Percentiles rank a stretch among this genome's conserved stretches.
These are phyloP conservation scores for Triangularia verruculosa DNA, from an alignment of 2,329 filamentous ascomycete species.

Conservation along the genomic window DNA sequence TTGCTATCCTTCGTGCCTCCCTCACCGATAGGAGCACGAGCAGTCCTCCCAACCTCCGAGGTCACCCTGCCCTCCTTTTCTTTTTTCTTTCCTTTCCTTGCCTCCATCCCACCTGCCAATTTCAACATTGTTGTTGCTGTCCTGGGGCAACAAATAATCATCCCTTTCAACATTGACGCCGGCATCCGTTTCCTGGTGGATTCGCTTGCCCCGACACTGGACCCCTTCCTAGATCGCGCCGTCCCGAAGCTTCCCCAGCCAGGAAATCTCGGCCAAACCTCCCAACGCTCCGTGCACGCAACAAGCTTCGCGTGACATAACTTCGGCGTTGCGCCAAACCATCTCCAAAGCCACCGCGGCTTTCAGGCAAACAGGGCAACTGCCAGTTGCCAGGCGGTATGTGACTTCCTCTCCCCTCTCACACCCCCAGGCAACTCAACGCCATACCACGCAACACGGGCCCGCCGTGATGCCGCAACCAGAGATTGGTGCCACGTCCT, in stretches of 20 bases:
- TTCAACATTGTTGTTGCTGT: conserved; percentile 26
- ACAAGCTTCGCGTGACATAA: conserved; percentile 20
- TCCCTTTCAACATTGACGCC: neutral
- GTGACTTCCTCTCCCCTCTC: neutral
- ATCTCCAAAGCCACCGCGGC: conserved; percentile 1
- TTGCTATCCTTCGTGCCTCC: neutral
- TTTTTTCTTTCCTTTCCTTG: conserved; percentile 12
- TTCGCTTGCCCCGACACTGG: conserved; percentile 1
- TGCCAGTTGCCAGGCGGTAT: conserved; percentile 17
- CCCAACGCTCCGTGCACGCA: conserved; percentile 8
- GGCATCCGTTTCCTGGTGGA: conserved; percentile 1
- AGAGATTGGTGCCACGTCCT: neutral
- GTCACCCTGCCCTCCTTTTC: neutral
- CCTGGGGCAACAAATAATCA: neutral
- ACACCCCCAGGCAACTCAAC: neutral
- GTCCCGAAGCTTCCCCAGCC: conserved; percentile 1
- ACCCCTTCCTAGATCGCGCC: neutral
- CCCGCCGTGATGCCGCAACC: neutral
- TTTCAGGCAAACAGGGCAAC: conserved; percentile 4
- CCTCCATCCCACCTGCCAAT: conserved; percentile 15
- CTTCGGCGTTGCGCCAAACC: conserved; percentile 14
- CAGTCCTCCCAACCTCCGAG: conserved; percentile 3
- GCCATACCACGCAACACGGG: neutral
- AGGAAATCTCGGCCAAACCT: conserved; percentile 7
- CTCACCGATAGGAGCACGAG: neutral